These are phyloP conservation scores for Nicotiana sylvestris DNA, from an alignment of 257 asterid genomes.

Conservation along the genomic window DNA sequence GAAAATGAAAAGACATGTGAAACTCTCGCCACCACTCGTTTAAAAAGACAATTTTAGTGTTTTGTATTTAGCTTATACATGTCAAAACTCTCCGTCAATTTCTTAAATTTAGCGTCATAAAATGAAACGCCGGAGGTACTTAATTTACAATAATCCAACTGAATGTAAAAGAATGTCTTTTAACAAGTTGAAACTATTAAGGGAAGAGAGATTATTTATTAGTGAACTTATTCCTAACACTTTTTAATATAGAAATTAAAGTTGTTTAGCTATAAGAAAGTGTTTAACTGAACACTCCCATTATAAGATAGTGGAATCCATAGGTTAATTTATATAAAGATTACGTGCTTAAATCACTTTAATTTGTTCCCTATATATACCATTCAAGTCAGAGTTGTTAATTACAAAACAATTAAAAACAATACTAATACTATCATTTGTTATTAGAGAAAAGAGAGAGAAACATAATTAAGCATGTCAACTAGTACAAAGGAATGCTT, in stretches of 20 bases:
- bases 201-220: not conserved
- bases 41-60: not conserved
- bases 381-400: not conserved
- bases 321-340: not conserved
- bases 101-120: not conserved
- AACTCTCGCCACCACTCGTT: not conserved
- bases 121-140: not conserved
- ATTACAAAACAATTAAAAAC: not conserved
- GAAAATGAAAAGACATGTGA: not conserved
- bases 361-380: not conserved
- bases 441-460: not conserved
- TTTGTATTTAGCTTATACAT: not conserved
- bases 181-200: not conserved
- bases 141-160: not conserved
- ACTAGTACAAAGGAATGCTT: not conserved
- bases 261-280: not conserved
- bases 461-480: not conserved
- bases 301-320: slow-evolving; percentile 11
- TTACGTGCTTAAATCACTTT: not conserved
- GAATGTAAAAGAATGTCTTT: not conserved
- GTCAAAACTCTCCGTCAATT: not conserved
- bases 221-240: not conserved
- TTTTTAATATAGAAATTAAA: slow-evolving; percentile 1
- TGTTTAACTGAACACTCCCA: slow-evolving; percentile 10
- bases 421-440: not conserved